Percentiles rank a stretch among this genome's conserved stretches.
These are phyloP conservation scores for Mortierella alpina DNA, from an alignment of 192 early-diverging fungal genomes.

Conservation along the genomic window DNA sequence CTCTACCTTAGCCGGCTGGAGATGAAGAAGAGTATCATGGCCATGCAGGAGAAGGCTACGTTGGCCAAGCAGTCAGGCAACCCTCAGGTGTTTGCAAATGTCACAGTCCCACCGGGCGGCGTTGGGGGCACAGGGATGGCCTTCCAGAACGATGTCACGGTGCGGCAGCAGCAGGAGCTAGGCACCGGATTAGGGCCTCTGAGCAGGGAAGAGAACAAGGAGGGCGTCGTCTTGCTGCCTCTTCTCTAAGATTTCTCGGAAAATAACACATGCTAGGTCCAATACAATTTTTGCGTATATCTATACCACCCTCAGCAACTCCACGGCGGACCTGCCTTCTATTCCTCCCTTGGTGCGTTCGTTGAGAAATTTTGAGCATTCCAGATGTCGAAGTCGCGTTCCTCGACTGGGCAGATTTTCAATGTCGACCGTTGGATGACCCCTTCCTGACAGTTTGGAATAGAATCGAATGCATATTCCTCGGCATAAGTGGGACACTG, in stretches of 20 bases:
- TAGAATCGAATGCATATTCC: too few relatives aligned
- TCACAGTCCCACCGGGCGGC: constrained; percentile 38
- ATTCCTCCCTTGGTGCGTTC: too few relatives aligned
- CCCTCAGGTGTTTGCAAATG: constrained; percentile 43
- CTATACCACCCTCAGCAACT: too few relatives aligned
- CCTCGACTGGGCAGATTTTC: too few relatives aligned
- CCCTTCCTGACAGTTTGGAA: too few relatives aligned
- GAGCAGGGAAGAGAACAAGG: constrained; percentile 20
- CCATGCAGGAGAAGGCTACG: constrained; percentile 56
- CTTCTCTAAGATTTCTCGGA: constrained; percentile 10
- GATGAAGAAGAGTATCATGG: constrained; percentile 62
- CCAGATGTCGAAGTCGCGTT: too few relatives aligned
- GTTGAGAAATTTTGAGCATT: too few relatives aligned
- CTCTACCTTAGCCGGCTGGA: constrained; percentile 71
- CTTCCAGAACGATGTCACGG: constrained; percentile 33
- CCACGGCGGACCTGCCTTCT: too few relatives aligned
- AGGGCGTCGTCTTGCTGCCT: constrained; percentile 30
- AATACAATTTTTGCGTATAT: too few relatives aligned
- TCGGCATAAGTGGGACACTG: too few relatives aligned
- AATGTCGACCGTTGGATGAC: too few relatives aligned
- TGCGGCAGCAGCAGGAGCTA: constrained; percentile 29
- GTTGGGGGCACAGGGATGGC: constrained; percentile 39
- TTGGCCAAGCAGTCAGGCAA: constrained; percentile 42
- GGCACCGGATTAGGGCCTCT: constrained; percentile 19
- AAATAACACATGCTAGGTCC: too few relatives aligned